These are phyloP conservation scores for Rhodotorula kratochvilovae DNA, from an alignment of 768 basidiomycete species.

Conservation along the genomic window DNA sequence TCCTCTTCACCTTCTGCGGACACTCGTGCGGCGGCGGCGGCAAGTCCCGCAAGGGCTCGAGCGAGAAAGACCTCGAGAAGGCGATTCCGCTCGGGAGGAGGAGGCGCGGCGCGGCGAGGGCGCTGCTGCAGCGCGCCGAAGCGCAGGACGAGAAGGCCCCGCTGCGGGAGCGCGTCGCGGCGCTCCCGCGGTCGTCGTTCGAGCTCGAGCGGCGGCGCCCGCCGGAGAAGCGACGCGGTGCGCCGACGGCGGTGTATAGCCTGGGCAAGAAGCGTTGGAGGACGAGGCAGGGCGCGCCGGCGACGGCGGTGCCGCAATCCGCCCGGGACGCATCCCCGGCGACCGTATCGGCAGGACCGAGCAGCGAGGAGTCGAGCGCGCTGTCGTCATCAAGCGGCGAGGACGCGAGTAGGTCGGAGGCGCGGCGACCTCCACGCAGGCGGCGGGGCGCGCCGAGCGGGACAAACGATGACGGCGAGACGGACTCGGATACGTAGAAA, in stretches of 20 bases:
- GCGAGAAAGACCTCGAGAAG: slow-evolving; percentile 12
- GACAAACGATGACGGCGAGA: too few relatives aligned
- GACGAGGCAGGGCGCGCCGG: too few relatives aligned
- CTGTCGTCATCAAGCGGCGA: too few relatives aligned
- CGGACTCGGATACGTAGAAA: too few relatives aligned
- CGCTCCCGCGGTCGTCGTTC: not conserved
- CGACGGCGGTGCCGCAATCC: too few relatives aligned
- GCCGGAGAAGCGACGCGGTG: not conserved
- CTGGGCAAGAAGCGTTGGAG: too few relatives aligned
- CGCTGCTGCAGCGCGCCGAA: not conserved
- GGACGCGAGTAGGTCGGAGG: too few relatives aligned
- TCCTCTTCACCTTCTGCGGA: slow-evolving; percentile 25
- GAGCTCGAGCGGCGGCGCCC: not conserved
- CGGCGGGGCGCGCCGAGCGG: too few relatives aligned
- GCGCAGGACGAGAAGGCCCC: not conserved
- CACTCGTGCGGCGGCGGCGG: not conserved
- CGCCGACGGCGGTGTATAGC: not conserved
- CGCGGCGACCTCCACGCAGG: too few relatives aligned
- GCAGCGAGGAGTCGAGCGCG: too few relatives aligned
- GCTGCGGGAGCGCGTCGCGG: not conserved
- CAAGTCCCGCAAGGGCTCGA: not conserved
- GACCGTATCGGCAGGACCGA: too few relatives aligned
- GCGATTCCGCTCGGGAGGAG: not conserved
- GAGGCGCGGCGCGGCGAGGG: not conserved
- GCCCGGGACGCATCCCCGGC: too few relatives aligned